Conservation (phyloP, 139 green algal species). For the Microglena sp. region DNA sequence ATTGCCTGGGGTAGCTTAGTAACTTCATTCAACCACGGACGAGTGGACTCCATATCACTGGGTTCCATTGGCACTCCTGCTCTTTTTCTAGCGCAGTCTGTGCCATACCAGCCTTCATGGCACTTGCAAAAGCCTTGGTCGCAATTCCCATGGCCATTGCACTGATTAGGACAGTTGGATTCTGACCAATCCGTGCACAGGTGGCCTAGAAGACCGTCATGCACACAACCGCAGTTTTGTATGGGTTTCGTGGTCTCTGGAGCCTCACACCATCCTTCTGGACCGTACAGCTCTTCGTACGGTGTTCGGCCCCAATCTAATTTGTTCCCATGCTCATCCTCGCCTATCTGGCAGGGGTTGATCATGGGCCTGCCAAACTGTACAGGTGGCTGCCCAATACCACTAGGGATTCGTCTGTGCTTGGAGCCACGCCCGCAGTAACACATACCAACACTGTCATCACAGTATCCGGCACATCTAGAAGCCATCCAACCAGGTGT, state of each 20-base stretch:
- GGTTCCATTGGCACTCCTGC: slow-evolving; percentile 16
- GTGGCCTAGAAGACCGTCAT: slow-evolving; percentile 27
- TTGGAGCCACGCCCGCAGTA: too few relatives aligned
- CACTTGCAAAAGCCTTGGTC: slow-evolving; percentile 30
- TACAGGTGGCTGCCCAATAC: too few relatives aligned
- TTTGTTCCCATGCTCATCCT: too few relatives aligned
- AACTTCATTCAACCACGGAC: slow-evolving; percentile 19
- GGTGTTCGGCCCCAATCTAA: not conserved
- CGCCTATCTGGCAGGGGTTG: too few relatives aligned
- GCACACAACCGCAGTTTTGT: slow-evolving; percentile 12
- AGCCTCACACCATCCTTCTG: not conserved
- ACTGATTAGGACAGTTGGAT: slow-evolving; percentile 43
- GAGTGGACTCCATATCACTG: slow-evolving; percentile 1
- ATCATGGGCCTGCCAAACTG: too few relatives aligned
- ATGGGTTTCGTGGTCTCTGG: not conserved
- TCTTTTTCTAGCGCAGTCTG: slow-evolving; percentile 30
- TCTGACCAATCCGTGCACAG: slow-evolving; percentile 32
- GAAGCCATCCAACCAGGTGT: too few relatives aligned
- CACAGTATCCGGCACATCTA: too few relatives aligned
- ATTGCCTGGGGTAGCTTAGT: slow-evolving; percentile 5
- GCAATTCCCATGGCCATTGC: slow-evolving; percentile 35
- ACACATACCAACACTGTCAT: too few relatives aligned
- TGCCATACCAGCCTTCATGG: slow-evolving; percentile 30
- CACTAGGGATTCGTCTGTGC: too few relatives aligned
- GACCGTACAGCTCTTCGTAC: not conserved